Base-by-base conservation (phyloP, 305 asterid species). In the Fraxinus latifolia region DNA sequence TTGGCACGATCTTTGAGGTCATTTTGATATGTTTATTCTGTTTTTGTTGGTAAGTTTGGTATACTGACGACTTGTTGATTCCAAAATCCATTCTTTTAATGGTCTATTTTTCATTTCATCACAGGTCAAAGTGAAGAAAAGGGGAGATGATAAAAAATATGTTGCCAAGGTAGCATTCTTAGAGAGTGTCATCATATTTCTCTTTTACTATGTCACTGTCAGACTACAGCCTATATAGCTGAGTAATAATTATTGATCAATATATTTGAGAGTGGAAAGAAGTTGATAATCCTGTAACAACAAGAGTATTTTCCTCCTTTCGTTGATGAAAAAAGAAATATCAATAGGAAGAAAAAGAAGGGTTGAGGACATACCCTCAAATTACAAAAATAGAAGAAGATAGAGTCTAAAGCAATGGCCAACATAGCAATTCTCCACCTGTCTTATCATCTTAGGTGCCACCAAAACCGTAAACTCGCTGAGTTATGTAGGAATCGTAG, bases 131-230 rank as follows among this genome's bases (percentile, higher is more conserved):
- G 98, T 94, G 68, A 94, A 94, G 88, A 89, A 93, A 87, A 86
- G 97, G 89, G 98, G 98, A 77, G 97, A 94, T 81, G 97, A 94
- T 81, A 94, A 92, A 79, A 94, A 94, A 83, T 94, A 91, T 88
- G 94, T 89, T 85, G 98, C 98, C 81, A 94, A 92, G 98, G 98
- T 94, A 89, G 82, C 80, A 80, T 84, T 85, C 76, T 36, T 62
- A 55, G 67, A 55, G 25, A 55, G 21, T 55, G 25, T 55, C 23
- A 55, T 17, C 67, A 55, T 15, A 15, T 55, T 55, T 15, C 58
- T 47, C 58, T 47, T 47, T 47, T 47, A 47, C 58, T 47, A 47
- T 47, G 58, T 14, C 58, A 47, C 19, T 47, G 50, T 11, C 50
- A 39, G 50, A 39, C 50, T 39, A 39, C 50, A 25, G 34, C 73